Conservation (phyloP, 1,139 yeast species). For the Maudiozyma humilis region DNA sequence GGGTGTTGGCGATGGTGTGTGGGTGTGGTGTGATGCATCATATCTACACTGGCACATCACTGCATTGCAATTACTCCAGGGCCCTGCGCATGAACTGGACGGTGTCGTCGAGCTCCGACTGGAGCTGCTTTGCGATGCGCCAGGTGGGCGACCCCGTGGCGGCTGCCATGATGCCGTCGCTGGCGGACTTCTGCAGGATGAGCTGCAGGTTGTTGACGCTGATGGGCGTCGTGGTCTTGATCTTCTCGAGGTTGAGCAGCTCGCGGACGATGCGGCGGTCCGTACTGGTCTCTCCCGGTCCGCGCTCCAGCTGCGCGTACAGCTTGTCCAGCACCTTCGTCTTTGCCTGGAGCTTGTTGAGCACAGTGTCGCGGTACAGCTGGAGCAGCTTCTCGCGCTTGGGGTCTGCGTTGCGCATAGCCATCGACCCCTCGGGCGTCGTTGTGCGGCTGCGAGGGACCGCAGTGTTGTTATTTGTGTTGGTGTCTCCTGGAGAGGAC, state of each 20-base stretch:
- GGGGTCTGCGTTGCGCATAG: constrained; percentile 17
- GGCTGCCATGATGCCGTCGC: constrained; percentile 26
- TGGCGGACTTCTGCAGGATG: constrained; percentile 25
- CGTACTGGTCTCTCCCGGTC: not conserved
- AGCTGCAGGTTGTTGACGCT: constrained; percentile 29
- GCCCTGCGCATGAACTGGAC: constrained; percentile 31
- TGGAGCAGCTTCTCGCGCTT: constrained; percentile 26
- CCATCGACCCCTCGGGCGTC: constrained; percentile 3
- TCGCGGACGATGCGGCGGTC: constrained; percentile 13
- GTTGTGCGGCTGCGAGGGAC: not conserved
- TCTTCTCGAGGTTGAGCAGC: constrained; percentile 19
- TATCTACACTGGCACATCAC: too few relatives aligned
- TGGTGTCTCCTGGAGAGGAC: not conserved
- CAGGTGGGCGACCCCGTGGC: constrained; percentile 20
- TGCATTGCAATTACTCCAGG: constrained; percentile 18
- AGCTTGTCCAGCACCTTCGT: constrained; percentile 21
- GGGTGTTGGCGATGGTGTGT: too few relatives aligned
- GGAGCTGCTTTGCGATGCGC: constrained; percentile 25
- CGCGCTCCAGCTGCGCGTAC: constrained; percentile 11
- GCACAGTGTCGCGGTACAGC: constrained; percentile 28
- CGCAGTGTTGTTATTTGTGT: not conserved
- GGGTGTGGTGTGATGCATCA: not conserved
- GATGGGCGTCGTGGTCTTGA: constrained; percentile 24
- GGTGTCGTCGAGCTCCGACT: constrained; percentile 28
- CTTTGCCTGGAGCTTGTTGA: constrained; percentile 26